These are phyloP conservation scores for Linum trigynum DNA, from an alignment of 345 rosid genomes.

Conservation along the genomic window DNA sequence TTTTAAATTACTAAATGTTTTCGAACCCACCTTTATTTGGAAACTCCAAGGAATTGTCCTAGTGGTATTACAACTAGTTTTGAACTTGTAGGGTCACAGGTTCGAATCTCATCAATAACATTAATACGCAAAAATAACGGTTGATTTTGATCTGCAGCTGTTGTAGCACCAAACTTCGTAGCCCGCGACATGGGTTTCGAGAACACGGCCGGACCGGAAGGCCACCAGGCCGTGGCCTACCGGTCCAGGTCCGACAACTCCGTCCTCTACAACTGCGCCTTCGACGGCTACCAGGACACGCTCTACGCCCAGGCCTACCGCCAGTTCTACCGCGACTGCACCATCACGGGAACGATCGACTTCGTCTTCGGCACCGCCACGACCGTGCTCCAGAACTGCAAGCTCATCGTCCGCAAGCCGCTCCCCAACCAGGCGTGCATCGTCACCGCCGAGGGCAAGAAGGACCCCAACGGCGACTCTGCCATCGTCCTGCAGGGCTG, in stretches of 20 bases:
- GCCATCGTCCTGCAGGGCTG: conserved; percentile 60
- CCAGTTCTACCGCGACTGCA: conserved; percentile 24
- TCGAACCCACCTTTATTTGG: too few relatives aligned
- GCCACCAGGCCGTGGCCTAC: conserved; percentile 20
- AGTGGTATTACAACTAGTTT: too few relatives aligned
- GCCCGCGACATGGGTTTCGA: conserved; percentile 25
- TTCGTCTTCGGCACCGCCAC: conserved; percentile 58
- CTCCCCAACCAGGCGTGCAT: conserved; percentile 34
- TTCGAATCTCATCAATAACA: too few relatives aligned
- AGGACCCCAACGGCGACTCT: conserved; percentile 26
- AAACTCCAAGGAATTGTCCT: too few relatives aligned
- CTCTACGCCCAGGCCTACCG: conserved; percentile 24
- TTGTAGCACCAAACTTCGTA: conserved; percentile 7
- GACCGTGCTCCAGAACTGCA: conserved; percentile 54
- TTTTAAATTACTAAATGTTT: too few relatives aligned
- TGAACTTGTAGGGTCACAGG: too few relatives aligned
- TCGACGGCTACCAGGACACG: conserved; percentile 20
- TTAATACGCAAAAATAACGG: too few relatives aligned
- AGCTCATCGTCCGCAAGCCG: conserved; percentile 46
- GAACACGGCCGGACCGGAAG: conserved; percentile 18
- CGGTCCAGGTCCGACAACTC: conserved; percentile 11
- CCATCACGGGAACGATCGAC: conserved; percentile 21
- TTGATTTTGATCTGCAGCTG: not conserved
- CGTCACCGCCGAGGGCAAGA: conserved; percentile 63
- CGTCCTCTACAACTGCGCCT: conserved; percentile 18